Evolutionary conservation across 805 yeast species (phyloP).

Genomic region (Candida ipomoeae): DNA sequence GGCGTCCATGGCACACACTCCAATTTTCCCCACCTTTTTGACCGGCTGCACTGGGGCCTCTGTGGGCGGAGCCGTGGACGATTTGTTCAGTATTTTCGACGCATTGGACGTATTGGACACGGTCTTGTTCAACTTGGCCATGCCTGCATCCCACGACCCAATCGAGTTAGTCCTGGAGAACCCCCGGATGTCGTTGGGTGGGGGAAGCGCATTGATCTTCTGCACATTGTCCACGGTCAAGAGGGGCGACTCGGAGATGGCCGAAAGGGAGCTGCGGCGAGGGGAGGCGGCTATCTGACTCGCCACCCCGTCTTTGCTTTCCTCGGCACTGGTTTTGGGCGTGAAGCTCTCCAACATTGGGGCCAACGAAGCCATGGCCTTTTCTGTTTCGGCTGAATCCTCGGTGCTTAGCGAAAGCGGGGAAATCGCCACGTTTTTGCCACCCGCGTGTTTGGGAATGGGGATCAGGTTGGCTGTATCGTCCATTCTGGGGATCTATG

Average conservation of each 20-base stretch:
- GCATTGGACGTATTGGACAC: conserved; percentile 33
- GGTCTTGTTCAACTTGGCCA: conserved; percentile 31
- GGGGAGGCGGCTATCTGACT: conserved; percentile 13
- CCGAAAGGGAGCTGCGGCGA: conserved; percentile 17
- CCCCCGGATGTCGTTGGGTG: conserved; percentile 10
- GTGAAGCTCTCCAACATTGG: conserved; percentile 71
- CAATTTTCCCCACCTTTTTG: conserved; percentile 85
- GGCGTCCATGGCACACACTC: conserved; percentile 98
- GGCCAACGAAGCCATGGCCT: conserved; percentile 75
- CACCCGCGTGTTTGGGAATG: conserved; percentile 7
- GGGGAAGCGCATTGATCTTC: conserved; percentile 18
- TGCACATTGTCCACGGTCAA: conserved; percentile 17
- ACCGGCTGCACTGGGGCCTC: conserved; percentile 16
- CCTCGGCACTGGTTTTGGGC: conserved; percentile 61
- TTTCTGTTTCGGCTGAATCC: conserved; percentile 28
- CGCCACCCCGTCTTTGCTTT: conserved; percentile 20
- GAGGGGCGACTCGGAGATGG: conserved; percentile 15
- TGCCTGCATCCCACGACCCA: conserved; percentile 19
- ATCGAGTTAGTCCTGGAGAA: conserved; percentile 22
- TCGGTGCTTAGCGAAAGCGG: conserved; percentile 15
- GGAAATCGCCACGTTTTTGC: conserved; percentile 11
- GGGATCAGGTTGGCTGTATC: conserved; percentile 8
- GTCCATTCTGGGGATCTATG: not conserved
- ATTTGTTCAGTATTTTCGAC: conserved; percentile 33
- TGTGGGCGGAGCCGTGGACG: not conserved